Conservation (phyloP, 73 alveolate species). For the Paramecium biaurelia region DNA sequence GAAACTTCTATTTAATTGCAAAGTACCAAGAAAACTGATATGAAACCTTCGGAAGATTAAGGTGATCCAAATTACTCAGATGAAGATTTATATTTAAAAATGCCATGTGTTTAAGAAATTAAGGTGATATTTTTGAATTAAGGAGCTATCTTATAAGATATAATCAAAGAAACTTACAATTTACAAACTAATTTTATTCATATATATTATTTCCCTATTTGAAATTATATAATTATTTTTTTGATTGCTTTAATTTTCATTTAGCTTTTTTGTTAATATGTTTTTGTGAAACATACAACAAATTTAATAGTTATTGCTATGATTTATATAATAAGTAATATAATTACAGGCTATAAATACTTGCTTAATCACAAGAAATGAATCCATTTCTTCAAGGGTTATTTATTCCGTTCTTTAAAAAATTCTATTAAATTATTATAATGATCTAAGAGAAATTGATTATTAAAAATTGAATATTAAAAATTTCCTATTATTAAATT, state of each 20-base stretch:
- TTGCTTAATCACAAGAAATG: no score
- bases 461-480: no score
- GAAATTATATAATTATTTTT: not conserved
- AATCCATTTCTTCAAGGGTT: no score
- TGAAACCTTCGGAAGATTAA: conserved; percentile 21
- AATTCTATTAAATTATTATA: no score
- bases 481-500: no score
- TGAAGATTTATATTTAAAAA: conserved; percentile 57
- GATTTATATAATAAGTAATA: no score
- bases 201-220: conserved; percentile 55
- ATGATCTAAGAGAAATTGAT: no score
- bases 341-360: no score
- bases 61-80: conserved; percentile 56
- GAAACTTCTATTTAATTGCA: conserved; percentile 33
- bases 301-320: no score
- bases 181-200: conserved; percentile 51
- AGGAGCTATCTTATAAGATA: conserved; percentile 62
- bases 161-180: conserved; percentile 54
- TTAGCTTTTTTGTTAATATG: no score
- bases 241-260: not conserved
- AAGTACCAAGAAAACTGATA: conserved; percentile 15
- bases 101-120: conserved; percentile 63
- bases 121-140: conserved; percentile 57
- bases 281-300: no score
- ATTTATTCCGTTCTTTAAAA: no score